Evolutionary conservation across 2,329 filamentous ascomycete genomes (phyloP), one percentile per base, ranked within the genome.

Genomic region (Arthrobotrys megalospora): DNA sequence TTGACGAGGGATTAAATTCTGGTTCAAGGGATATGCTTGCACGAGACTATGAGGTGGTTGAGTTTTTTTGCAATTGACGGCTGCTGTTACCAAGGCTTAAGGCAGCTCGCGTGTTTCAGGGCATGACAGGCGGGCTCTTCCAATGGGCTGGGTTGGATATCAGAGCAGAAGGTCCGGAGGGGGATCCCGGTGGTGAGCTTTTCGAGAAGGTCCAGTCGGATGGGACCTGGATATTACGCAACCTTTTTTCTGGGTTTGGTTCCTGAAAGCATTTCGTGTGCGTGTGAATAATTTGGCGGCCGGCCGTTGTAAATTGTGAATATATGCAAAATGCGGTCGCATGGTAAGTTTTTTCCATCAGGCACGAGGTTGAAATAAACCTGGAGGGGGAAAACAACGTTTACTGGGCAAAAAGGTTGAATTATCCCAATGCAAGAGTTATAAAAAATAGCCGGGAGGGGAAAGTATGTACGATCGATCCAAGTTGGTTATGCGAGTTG

Each of bases 191-290:
- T 38, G 45, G 45, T 52, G 63, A 32, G 32, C 48, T 41, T 63
- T 77, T 72, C 62, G 75, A 78, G 75, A 78, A 78, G 75, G 75
- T 78, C 67, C 12, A 72, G 62, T 63, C 75, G 69, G 50, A 72
- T 43, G 67, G 52, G 52, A 58, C 62, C 66, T 48, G 41, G 55
- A 58, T 67, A 67, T 63, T 72, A 62, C 67, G 63, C 62, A 72
- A 77, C 47, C 14, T 58, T 50, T 53, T 43, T 60, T 21, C 41
- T 48, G n/a, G 12, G 32, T 43, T 19, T 52, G 34, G 2, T 41
- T 2, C 36, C 8, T 2, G 6, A 41, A 41, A 28, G 12, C 36
- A 8, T 16, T 45, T 45, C 41, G 21, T 19, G 21, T 4, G 28
- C 34, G 50, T 38, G 36, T 38, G 21, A 41, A 19, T 38, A 38